These are phyloP conservation scores for Salix brachista DNA, from an alignment of 345 rosid genomes.

Conservation along the genomic window DNA sequence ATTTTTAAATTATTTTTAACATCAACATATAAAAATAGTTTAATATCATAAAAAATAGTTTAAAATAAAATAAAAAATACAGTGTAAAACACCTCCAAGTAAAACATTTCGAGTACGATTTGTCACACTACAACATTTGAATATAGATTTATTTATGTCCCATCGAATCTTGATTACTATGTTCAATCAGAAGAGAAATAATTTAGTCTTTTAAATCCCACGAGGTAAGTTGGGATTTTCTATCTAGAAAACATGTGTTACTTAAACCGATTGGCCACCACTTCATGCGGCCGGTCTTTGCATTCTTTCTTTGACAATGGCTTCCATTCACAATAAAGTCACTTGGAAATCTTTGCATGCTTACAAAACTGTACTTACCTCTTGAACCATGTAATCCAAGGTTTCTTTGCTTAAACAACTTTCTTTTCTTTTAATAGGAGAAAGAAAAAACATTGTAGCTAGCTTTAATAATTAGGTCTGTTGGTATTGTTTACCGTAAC, in stretches of 20 bases:
- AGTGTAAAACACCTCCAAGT: no score
- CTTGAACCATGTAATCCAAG: background rate
- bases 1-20: no score
- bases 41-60: no score
- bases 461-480: no score
- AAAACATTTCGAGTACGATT: conserved; percentile 10
- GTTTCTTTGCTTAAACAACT: background rate
- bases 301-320: background rate
- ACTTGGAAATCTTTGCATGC: background rate
- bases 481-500: no score
- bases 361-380: background rate
- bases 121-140: background rate
- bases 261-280: background rate
- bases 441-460: no score
- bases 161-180: background rate
- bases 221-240: background rate
- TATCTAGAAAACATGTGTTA: background rate
- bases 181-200: background rate
- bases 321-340: background rate
- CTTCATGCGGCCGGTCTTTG: background rate
- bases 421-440: background rate
- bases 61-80: no score
- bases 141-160: background rate
- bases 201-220: background rate
- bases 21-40: no score